Evolutionary conservation across 805 yeast species (phyloP), one percentile per base, ranked within the genome.

Genomic region (Vanderwaltozyma tropicalis): DNA sequence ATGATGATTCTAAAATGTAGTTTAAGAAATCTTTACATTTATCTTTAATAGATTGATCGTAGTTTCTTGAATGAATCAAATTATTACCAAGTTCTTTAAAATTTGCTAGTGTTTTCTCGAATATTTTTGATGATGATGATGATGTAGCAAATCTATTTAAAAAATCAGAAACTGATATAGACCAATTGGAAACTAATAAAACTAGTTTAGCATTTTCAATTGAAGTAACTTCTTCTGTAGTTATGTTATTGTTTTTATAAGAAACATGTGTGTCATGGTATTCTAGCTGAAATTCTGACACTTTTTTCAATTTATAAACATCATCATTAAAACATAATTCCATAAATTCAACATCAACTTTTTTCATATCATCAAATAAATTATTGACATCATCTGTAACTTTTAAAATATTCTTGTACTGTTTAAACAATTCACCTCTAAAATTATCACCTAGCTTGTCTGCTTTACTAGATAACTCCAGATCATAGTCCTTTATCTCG

Each of bases 241-340:
- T n/a, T n/a, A n/a, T n/a, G n/a, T n/a, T n/a, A n/a, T n/a, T n/a
- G n/a, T n/a, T n/a, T n/a, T n/a, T n/a, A n/a, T n/a, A n/a, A n/a
- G n/a, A n/a, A n/a, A n/a, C n/a, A n/a, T n/a, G n/a, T n/a, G n/a
- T n/a, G n/a, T n/a, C n/a, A n/a, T n/a, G n/a, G n/a, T n/a, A n/a
- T n/a, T 17, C 28, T 15, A 31, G 3, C 17, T 29, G 8, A 19
- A 35, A 30, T 17, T 46, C 53, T 9, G 55, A 44, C n/a, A 54
- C 22, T 33, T 47, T 51, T 12, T 40, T 43, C 16, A 55, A 33
- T 27, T 47, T 49, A 40, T 37, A 53, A 9, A 26, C 10, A 14
- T 47, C 44, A 41, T 58, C 63, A 32, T 52, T 43, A 31, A 58
- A 58, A 39, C 63, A 58, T n/a, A 58, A 41, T 4, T 49, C 50